Evolutionary conservation across 2,329 filamentous ascomycete genomes (phyloP).

Genomic region (Cercospora sp.): DNA sequence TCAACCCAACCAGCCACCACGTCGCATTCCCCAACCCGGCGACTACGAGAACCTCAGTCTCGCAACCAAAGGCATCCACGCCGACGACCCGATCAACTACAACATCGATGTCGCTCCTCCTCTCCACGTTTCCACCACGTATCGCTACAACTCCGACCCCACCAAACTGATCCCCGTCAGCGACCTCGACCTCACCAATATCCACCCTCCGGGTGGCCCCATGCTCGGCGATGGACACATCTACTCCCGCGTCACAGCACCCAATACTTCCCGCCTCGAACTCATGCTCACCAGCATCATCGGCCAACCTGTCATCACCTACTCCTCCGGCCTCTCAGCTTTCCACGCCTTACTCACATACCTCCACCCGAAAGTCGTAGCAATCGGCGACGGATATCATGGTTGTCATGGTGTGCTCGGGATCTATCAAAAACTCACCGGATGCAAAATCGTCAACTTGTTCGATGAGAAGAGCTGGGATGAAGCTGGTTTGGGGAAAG

Average conservation of each 20-base stretch:
- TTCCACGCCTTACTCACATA: slow-evolving; percentile 86
- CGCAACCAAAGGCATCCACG: slow-evolving; percentile 39
- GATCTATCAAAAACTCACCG: slow-evolving; percentile 73
- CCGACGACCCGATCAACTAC: slow-evolving; percentile 40
- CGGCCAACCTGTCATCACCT: slow-evolving; percentile 69
- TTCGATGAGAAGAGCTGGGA: slow-evolving; percentile 50
- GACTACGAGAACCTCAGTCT: slow-evolving; percentile 30
- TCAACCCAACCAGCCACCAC: slow-evolving; percentile 27
- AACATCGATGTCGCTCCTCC: slow-evolving; percentile 77
- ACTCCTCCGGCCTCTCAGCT: slow-evolving; percentile 80
- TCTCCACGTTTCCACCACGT: slow-evolving; percentile 89
- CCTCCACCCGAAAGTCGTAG: slow-evolving; percentile 78
- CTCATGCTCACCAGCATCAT: slow-evolving; percentile 74
- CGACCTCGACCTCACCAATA: slow-evolving; percentile 30
- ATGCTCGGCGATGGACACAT: slow-evolving; percentile 65
- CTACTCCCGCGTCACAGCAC: slow-evolving; percentile 78
- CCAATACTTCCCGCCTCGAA: slow-evolving; percentile 84
- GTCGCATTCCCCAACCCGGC: slow-evolving; percentile 23
- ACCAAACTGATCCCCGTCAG: slow-evolving; percentile 54
- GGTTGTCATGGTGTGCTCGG: slow-evolving; percentile 84
- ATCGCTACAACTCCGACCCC: slow-evolving; percentile 74
- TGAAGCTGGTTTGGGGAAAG: slow-evolving; percentile 66
- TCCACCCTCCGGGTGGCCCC: slow-evolving; percentile 36
- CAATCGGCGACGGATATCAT: slow-evolving; percentile 86
- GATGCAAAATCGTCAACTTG: slow-evolving; percentile 70